phyloP scores from a whole-genome alignment of 1,284 basidiomycete genomes.

The Malassezia furfur region DNA sequence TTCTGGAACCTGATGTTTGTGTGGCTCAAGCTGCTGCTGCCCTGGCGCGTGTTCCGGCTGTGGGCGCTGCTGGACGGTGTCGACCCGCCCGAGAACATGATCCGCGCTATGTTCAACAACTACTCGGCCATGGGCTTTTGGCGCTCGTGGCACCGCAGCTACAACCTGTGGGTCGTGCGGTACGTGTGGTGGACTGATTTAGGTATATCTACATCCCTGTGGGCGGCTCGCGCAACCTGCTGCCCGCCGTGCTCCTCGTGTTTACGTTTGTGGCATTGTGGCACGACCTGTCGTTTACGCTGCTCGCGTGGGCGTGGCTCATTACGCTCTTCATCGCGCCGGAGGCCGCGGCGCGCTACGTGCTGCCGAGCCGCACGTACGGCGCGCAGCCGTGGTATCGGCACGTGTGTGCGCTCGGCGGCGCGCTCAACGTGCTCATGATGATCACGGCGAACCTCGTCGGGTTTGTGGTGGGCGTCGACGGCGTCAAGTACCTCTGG shows the following conservation, averaged over 20 bases:
- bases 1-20: conserved; percentile 96
- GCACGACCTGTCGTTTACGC: conserved; percentile 82
- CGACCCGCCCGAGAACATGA: conserved; percentile 96
- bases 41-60: conserved; percentile 93
- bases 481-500: conserved; percentile 68
- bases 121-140: conserved; percentile 89
- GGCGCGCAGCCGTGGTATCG: conserved; percentile 67
- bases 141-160: conserved; percentile 90
- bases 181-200: conserved; percentile 5
- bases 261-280: conserved; percentile 98
- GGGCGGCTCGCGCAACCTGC: conserved; percentile 62
- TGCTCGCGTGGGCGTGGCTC: conserved; percentile 95
- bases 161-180: conserved; percentile 89
- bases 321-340: conserved; percentile 82
- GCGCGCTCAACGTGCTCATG: conserved; percentile 72
- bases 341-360: conserved; percentile 57
- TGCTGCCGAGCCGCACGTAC: conserved; percentile 53
- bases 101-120: conserved; percentile 96
- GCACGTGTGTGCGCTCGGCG: conserved; percentile 73
- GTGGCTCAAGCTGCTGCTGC: conserved; percentile 95
- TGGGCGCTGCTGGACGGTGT: conserved; percentile 85
- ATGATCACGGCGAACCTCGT: conserved; percentile 92
- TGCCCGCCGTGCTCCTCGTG: conserved; percentile 66
- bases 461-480: conserved; percentile 83
- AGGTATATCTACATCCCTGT: conserved; percentile 85